Percentiles rank a stretch among this genome's conserved stretches.
Conservation (phyloP, 345 rosid genomes). For the Erysimum cheiranthoides region DNA sequence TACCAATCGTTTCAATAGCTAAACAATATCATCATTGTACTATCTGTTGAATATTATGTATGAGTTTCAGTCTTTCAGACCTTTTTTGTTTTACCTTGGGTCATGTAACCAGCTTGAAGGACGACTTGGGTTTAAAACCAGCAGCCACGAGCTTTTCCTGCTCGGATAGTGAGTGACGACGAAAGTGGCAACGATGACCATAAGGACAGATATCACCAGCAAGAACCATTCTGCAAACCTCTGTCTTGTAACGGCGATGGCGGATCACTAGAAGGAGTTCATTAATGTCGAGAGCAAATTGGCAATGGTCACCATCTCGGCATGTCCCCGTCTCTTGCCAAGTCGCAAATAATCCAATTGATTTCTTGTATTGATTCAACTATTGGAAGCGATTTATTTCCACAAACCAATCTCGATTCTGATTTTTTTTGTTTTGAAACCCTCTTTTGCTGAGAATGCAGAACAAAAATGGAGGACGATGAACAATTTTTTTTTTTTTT, state of each 20-base stretch:
- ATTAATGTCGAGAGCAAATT: conserved; percentile 82
- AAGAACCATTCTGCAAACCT: conserved; percentile 85
- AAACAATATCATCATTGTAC: conserved; percentile 13
- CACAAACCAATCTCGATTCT: too few relatives aligned
- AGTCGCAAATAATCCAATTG: too few relatives aligned
- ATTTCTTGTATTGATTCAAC: too few relatives aligned
- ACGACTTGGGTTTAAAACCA: conserved; percentile 36
- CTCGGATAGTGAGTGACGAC: conserved; percentile 83
- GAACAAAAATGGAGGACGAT: too few relatives aligned
- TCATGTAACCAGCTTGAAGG: conserved; percentile 36
- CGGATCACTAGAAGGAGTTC: conserved; percentile 90
- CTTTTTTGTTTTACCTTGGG: conserved; percentile 2
- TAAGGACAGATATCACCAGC: conserved; percentile 79
- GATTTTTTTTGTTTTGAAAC: too few relatives aligned
- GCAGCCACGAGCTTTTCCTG: conserved; percentile 56
- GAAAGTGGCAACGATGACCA: conserved; percentile 95
- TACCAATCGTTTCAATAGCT: conserved; percentile 29
- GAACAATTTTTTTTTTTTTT: too few relatives aligned
- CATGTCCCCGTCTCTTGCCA: too few relatives aligned
- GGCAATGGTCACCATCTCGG: conserved; percentile 79
- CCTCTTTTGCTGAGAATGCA: too few relatives aligned
- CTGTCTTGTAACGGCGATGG: conserved; percentile 93
- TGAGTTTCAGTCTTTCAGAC: not conserved
- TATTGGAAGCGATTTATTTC: too few relatives aligned
- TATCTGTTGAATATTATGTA: not conserved